A percentile compares a stretch with the other conserved stretches of the same genome.
Evolutionary conservation across 73 alveolate genomes (phyloP).

Genomic region (Tetrahymena borealis): DNA sequence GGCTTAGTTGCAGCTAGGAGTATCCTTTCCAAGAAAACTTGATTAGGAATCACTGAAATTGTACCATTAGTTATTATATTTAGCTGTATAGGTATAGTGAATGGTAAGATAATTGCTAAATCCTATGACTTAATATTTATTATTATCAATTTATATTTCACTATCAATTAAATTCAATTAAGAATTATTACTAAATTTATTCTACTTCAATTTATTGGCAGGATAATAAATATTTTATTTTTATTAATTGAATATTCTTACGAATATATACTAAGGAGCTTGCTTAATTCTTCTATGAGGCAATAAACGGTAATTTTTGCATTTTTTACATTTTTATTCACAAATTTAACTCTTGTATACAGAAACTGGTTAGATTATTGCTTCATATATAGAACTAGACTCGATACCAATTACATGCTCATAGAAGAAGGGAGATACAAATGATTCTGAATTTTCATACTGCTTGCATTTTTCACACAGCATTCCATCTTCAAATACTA

Average conservation of each 20-base stretch:
- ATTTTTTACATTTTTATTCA: not conserved
- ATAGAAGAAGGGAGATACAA: not conserved
- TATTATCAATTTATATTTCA: not conserved
- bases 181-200: too few relatives aligned
- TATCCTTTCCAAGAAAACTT: too few relatives aligned
- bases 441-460: not conserved
- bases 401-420: not conserved
- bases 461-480: not conserved
- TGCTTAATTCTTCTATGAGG: not conserved
- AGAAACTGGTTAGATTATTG: not conserved
- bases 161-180: not conserved
- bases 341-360: not conserved
- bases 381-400: not conserved
- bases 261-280: not conserved
- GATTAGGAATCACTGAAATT: not conserved
- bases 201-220: too few relatives aligned
- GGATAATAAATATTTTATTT: too few relatives aligned
- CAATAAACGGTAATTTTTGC: not conserved
- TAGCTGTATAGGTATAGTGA: not conserved
- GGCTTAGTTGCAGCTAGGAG: too few relatives aligned
- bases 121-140: not conserved
- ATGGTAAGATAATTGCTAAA: not conserved
- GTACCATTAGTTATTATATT: not conserved
- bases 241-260: too few relatives aligned
- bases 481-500: not conserved